phyloP scores from a whole-genome alignment of 805 yeast species.

The Blastobotrys attinorum region DNA sequence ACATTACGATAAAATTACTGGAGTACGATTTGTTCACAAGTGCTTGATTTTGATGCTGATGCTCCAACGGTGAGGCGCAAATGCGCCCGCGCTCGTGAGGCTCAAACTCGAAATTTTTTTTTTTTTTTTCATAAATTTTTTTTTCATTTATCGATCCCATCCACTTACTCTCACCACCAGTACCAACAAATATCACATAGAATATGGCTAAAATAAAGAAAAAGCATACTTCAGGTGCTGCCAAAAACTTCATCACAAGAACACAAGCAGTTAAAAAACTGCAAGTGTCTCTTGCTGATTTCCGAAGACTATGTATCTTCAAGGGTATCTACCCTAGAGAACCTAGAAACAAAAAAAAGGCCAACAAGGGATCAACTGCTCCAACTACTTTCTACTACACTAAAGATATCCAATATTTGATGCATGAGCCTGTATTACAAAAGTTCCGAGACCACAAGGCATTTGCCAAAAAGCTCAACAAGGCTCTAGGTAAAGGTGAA shows the following conservation, averaged over 20 bases:
- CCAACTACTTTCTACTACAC: slow-evolving; percentile 90
- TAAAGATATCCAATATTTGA: slow-evolving; percentile 87
- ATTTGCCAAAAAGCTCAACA: slow-evolving; percentile 82
- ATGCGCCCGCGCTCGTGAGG: too few species aligned
- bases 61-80: too few species aligned
- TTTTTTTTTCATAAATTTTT: too few species aligned
- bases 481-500: slow-evolving; percentile 88
- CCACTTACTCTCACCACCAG: too few species aligned
- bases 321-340: slow-evolving; percentile 97
- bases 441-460: slow-evolving; percentile 95
- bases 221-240: slow-evolving; percentile 79
- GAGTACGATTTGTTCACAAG: too few species aligned
- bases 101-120: too few species aligned
- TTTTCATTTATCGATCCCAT: too few species aligned
- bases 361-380: slow-evolving; percentile 95
- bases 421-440: slow-evolving; percentile 88
- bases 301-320: slow-evolving; percentile 88
- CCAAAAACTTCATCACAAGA: slow-evolving; percentile 86
- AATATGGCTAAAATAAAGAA: slow-evolving; percentile 50
- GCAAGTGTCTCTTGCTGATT: slow-evolving; percentile 92
- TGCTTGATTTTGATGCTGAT: too few species aligned
- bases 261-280: slow-evolving; percentile 88
- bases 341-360: slow-evolving; percentile 91
- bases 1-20: too few species aligned
- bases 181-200: not conserved